Base-by-base conservation (phyloP, 805 yeast genomes). In the Saccharomycopsis vini region DNA sequence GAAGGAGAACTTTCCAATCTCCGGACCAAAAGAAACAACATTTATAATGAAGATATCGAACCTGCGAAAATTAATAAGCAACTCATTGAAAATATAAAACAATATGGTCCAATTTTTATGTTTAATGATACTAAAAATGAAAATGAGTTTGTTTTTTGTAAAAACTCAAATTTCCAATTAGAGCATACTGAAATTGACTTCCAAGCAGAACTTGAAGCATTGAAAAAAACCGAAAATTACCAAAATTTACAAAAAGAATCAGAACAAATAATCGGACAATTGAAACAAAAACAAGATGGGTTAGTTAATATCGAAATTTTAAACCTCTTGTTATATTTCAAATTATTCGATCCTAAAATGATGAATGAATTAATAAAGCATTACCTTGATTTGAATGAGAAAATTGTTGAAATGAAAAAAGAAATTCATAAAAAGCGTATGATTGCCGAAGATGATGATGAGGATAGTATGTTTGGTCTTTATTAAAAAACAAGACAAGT, bases 241-340 rank as follows among this genome's bases (percentile, higher is more conserved):
- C 40, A 10, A 24, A 15, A 22, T 24, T 18, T 24, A 26, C 10
- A 23, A 26, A 15, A 23, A 15, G n/a, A n/a, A n/a, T n/a, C n/a
- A n/a, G n/a, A n/a, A n/a, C n/a, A n/a, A n/a, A n/a, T n/a, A n/a
- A n/a, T n/a, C n/a, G n/a, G n/a, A n/a, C n/a, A n/a, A n/a, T n/a
- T n/a, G n/a, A n/a, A n/a, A n/a, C n/a, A n/a, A n/a, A n/a, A n/a
- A n/a, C n/a, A n/a, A n/a, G n/a, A n/a, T n/a, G n/a, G n/a, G n/a
- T n/a, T n/a, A n/a, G n/a, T n/a, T n/a, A n/a, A 45, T 20, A n/a
- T 42, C 18, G 40, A 36, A 9, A 29, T 45, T 36, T 13, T 45
- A 9, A 23, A 39, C 20, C 15, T 45, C 16, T 16, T 45, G 5
- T 33, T 36, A 16, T 45, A 34, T 28, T 45, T 37, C 40, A 38